Percentiles rank a stretch among this genome's conserved stretches.
Evolutionary conservation across 2,329 filamentous ascomycete genomes (phyloP).

Genomic region (Ceratocystis eucalypticola): DNA sequence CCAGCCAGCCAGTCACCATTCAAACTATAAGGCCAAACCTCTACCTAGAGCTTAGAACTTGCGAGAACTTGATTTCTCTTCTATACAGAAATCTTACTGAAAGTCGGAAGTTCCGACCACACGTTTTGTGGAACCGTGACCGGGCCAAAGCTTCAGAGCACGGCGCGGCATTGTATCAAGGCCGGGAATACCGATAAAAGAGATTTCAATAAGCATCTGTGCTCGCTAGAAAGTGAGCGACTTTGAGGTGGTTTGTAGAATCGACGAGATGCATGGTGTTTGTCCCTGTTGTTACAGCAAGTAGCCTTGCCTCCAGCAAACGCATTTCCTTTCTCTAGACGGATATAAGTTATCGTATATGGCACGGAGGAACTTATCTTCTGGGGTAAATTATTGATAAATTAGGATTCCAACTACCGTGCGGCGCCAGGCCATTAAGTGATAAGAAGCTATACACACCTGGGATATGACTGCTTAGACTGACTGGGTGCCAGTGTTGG

Average conservation of each 20-base stretch:
- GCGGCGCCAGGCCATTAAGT: not conserved
- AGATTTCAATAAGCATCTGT: not conserved
- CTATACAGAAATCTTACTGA: not conserved
- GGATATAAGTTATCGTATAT: no score
- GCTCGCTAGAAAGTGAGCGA: not conserved
- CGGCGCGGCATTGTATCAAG: not conserved
- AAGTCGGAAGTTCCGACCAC: slow-evolving; percentile 6
- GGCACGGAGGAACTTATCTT: no score
- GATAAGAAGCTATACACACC: not conserved
- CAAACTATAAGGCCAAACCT: not conserved
- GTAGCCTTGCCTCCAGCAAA: no score
- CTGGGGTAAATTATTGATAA: no score
- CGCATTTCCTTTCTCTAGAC: no score
- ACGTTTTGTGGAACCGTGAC: not conserved
- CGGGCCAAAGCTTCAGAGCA: not conserved
- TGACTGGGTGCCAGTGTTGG: not conserved
- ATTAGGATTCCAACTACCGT: not conserved
- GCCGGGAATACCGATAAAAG: not conserved
- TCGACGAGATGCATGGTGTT: not conserved
- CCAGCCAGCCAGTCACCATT: not conserved
- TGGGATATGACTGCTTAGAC: not conserved
- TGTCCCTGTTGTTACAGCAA: no score
- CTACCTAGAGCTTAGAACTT: not conserved
- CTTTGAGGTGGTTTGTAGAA: not conserved
- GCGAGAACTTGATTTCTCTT: not conserved